A percentile compares a stretch with the other conserved stretches of the same genome.
phyloP scores from a whole-genome alignment of 2,329 filamentous ascomycete genomes.

The Apiospora pterosperma region DNA sequence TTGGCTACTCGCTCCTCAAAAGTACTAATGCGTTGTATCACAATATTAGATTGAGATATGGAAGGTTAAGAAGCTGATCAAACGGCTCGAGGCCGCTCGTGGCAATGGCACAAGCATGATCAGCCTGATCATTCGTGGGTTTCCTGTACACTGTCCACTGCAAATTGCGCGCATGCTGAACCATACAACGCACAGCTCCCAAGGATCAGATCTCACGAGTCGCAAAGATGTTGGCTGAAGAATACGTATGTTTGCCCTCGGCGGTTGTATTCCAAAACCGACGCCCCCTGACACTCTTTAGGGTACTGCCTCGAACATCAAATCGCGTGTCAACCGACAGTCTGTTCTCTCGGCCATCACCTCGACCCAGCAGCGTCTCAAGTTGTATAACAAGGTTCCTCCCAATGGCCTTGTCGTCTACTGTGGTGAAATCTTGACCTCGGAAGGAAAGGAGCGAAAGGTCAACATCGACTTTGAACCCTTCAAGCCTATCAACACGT shows the following conservation, averaged over 20 bases:
- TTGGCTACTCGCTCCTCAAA: not conserved
- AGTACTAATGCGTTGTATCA: not conserved
- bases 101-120: conserved; percentile 99
- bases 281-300: conserved; percentile 29
- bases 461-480: conserved; percentile 99
- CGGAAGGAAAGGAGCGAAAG: conserved; percentile 97
- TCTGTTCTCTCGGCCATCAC: conserved; percentile 98
- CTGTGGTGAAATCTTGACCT: conserved; percentile 99
- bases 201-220: conserved; percentile 97
- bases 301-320: conserved; percentile 99
- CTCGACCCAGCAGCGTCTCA: conserved; percentile 97
- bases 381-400: conserved; percentile 98
- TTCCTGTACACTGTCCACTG: conserved; percentile 12
- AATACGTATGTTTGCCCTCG: conserved; percentile 69
- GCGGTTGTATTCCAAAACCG: conserved; percentile 1
- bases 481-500: conserved; percentile 99
- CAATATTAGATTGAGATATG: conserved; percentile 66
- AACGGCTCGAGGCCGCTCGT: conserved; percentile 92
- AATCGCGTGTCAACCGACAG: conserved; percentile 97
- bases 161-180: conserved; percentile 7
- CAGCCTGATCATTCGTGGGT: conserved; percentile 93
- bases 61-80: conserved; percentile 99
- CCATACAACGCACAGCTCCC: conserved; percentile 57
- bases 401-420: conserved; percentile 97
- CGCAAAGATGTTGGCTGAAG: conserved; percentile 99